A percentile compares a stretch with the other conserved stretches of the same genome.
Conservation (phyloP, 352 stramenopile genomes). For the Phytophthora cajani region DNA sequence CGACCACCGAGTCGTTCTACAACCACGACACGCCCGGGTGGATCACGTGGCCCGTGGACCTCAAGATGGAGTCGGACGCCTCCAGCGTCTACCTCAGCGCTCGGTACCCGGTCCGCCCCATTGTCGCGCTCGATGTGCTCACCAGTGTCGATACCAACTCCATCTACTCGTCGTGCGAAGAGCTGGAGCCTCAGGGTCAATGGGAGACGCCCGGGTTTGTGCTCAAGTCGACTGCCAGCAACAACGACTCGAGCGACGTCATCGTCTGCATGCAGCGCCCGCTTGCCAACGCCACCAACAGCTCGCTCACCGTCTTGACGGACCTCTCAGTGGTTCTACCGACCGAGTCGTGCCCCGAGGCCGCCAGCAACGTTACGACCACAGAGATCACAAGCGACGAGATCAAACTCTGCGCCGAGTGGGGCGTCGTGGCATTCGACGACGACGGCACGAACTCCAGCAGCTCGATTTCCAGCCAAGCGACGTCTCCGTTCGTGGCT, state of each 20-base stretch:
- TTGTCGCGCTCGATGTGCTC: constrained; percentile 44
- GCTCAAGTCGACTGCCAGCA: constrained; percentile 29
- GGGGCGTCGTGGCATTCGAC: constrained; percentile 27
- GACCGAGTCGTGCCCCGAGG: constrained; percentile 21
- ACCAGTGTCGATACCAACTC: constrained; percentile 24
- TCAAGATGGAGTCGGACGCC: constrained; percentile 26
- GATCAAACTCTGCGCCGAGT: constrained; percentile 38
- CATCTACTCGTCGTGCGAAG: constrained; percentile 32
- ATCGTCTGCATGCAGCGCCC: constrained; percentile 40
- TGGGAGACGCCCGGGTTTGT: constrained; percentile 33
- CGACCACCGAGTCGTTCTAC: constrained; percentile 50
- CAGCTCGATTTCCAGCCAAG: constrained; percentile 15
- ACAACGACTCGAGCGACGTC: constrained; percentile 26
- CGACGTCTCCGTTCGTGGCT: constrained; percentile 35
- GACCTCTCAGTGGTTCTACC: constrained; percentile 31
- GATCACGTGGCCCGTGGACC: constrained; percentile 42
- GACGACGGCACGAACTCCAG: constrained; percentile 16
- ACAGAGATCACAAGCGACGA: constrained; percentile 33
- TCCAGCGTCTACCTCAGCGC: constrained; percentile 45
- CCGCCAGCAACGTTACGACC: constrained; percentile 9
- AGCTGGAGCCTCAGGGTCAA: constrained; percentile 23
- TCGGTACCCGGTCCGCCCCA: constrained; percentile 42
- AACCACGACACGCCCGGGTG: constrained; percentile 52
- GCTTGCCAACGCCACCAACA: constrained; percentile 16
- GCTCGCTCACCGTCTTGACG: constrained; percentile 24